Evolutionary conservation across 495 filamentous ascomycete genomes (phyloP), one percentile per base, ranked within the genome.

Genomic region (Rhypophila decipiens): DNA sequence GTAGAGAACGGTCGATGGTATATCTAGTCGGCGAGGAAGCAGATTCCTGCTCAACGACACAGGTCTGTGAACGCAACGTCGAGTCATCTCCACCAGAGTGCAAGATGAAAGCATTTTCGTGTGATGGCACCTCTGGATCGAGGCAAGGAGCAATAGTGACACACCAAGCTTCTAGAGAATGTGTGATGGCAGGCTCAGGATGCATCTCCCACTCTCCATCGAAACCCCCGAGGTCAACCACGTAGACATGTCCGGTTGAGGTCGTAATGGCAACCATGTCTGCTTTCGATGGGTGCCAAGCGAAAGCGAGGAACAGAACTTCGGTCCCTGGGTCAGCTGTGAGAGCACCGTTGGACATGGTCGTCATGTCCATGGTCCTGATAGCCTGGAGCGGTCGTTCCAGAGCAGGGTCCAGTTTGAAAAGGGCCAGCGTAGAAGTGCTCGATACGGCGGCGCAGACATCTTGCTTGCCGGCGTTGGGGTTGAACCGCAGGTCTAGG

Each of bases 401-500:
- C 51, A 59, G 39, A 23, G 42, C 23, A 19, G 50, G 53, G 39
- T 47, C 39, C 44, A 63, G 17, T 79, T 62, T 63, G 66, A 85
- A 93, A 22, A 95, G 62, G 7, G 74, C 73, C 0, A 95, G 64
- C 9, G 71, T 70, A 2, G 85, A 89, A 4, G 80, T 83, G 49
- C 87, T 93, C 9, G 80, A 83, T 9, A 88, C 86, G 23, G 83
- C 78, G 8, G 78, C 87, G 23, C 93, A 71, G 12, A 79, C 59
- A 22, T 67, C 65, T 12, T 68, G 65, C n/a, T 68, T 55, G 22
- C 60, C 66, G 17, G 46, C 39, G 34, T 67, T 60, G 5, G 80
- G 82, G 49, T 82, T 80, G 64, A 96, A 96, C 48, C 87, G 85
- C 19, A 96, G 74, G 60, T 97, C 91, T 36, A 97, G 79, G 19